Conservation (phyloP, 805 yeast species). For the Candida palmyrensis region DNA sequence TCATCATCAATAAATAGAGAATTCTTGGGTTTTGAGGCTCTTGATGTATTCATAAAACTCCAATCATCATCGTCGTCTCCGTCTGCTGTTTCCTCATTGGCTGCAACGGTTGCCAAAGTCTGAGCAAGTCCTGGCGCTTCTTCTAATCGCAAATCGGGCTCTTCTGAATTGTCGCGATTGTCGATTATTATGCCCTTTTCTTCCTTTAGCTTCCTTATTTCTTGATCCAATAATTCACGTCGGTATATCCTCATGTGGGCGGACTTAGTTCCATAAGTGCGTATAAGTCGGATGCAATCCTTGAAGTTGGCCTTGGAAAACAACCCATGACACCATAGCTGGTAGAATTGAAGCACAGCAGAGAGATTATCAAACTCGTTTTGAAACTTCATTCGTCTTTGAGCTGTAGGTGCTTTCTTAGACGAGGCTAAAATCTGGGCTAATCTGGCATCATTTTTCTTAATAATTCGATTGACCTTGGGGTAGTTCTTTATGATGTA, state of each 20-base stretch:
- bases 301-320: constrained; percentile 77
- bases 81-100: constrained; percentile 2
- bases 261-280: constrained; percentile 42
- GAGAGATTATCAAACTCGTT: constrained; percentile 31
- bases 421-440: constrained; percentile 9
- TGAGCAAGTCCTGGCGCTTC: not conserved
- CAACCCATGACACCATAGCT: constrained; percentile 46
- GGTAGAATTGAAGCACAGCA: constrained; percentile 36
- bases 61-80: constrained; percentile 24
- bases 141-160: constrained; percentile 8
- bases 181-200: constrained; percentile 35
- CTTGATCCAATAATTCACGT: constrained; percentile 22
- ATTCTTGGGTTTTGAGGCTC: constrained; percentile 6
- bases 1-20: constrained; percentile 12
- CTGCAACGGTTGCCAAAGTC: constrained; percentile 13
- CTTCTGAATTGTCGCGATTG: not conserved
- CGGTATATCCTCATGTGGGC: constrained; percentile 30
- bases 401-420: constrained; percentile 11
- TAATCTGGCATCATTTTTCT: constrained; percentile 21
- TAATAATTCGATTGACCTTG: constrained; percentile 19
- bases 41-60: constrained; percentile 21
- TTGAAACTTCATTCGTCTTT: constrained; percentile 16
- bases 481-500: constrained; percentile 26
- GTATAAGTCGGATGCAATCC: constrained; percentile 57
- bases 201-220: constrained; percentile 18